These are phyloP conservation scores for Phytophthora chlamydospora DNA, from an alignment of 352 stramenopile species.

Conservation along the genomic window DNA sequence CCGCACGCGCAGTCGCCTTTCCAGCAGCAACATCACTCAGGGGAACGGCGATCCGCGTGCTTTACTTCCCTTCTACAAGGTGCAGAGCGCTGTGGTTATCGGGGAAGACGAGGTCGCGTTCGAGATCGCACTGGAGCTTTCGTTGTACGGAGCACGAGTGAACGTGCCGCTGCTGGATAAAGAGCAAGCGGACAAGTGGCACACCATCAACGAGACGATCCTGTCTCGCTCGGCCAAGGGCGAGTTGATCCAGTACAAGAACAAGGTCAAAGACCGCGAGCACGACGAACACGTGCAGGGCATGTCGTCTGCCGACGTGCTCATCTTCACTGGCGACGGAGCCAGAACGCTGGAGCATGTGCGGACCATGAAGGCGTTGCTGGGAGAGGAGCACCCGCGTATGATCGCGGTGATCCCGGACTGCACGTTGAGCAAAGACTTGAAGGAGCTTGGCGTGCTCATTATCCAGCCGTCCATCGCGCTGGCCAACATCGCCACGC, in stretches of 20 bases:
- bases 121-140: constrained; percentile 66
- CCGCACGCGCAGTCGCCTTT: constrained; percentile 18
- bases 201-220: constrained; percentile 63
- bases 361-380: constrained; percentile 46
- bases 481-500: constrained; percentile 66
- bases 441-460: constrained; percentile 58
- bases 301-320: constrained; percentile 55
- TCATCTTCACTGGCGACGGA: constrained; percentile 68
- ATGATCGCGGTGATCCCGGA: constrained; percentile 65
- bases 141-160: constrained; percentile 65
- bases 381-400: constrained; percentile 49
- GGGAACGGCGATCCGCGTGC: constrained; percentile 49
- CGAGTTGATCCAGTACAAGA: constrained; percentile 73
- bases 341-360: constrained; percentile 54
- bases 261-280: constrained; percentile 52
- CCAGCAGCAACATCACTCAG: constrained; percentile 31
- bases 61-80: constrained; percentile 56
- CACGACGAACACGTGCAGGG: constrained; percentile 35
- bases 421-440: constrained; percentile 38
- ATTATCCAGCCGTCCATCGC: constrained; percentile 70
- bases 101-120: constrained; percentile 70
- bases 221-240: constrained; percentile 53
- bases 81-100: constrained; percentile 63
- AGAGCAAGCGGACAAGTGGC: constrained; percentile 62
- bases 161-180: constrained; percentile 68